Conservation (phyloP, 176 grass and related monocot species). For the Miscanthus lutarioriparius region DNA sequence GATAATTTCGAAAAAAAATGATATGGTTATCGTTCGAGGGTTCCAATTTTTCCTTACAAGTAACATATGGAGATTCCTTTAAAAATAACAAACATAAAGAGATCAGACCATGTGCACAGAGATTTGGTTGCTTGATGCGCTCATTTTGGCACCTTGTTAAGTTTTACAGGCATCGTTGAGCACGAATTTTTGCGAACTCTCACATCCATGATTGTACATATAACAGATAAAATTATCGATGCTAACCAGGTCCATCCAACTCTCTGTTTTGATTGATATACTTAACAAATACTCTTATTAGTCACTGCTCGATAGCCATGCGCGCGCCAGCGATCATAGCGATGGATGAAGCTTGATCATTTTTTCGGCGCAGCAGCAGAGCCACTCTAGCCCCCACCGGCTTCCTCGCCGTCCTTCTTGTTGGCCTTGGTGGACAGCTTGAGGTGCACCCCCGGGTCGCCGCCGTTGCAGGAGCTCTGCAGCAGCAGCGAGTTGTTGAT, state of each 20-base stretch:
- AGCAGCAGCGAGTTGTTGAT: conserved; percentile 80
- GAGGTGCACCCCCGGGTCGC: conserved; percentile 63
- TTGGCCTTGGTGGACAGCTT: conserved; percentile 33
- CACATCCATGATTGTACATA: background rate
- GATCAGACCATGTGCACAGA: background rate
- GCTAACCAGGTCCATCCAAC: background rate
- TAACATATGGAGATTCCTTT: background rate
- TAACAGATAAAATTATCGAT: background rate
- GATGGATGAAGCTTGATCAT: background rate
- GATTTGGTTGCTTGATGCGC: background rate
- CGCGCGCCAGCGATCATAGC: too few relatives aligned
- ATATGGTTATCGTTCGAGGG: too few relatives aligned
- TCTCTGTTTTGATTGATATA: background rate
- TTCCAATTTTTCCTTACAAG: background rate
- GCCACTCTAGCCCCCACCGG: background rate
- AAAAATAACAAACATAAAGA: background rate
- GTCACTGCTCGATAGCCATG: background rate
- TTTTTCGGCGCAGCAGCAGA: background rate
- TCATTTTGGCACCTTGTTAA: background rate
- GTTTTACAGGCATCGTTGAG: background rate
- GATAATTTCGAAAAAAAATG: too few relatives aligned
- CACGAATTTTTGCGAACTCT: background rate
- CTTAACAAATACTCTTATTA: background rate
- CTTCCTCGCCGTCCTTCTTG: conserved; percentile 19
- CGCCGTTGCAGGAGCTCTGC: conserved; percentile 50